phyloP scores from a whole-genome alignment of 176 grass and related monocot species.

The Triticum timopheevii region DNA sequence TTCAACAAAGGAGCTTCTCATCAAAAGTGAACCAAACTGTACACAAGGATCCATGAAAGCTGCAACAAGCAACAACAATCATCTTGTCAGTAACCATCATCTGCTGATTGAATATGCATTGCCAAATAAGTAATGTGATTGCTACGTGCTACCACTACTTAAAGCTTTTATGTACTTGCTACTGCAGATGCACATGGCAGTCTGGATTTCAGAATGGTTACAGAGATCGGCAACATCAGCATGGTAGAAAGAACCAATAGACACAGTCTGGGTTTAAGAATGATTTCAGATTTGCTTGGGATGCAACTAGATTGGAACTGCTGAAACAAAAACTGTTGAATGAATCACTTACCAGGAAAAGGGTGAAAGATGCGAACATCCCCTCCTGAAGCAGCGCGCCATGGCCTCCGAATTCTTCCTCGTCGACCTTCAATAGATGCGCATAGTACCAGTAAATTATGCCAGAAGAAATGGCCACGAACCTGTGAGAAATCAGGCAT shows the following conservation, averaged over 20 bases:
- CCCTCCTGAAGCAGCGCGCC: constrained; percentile 87
- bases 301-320: not conserved
- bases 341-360: constrained; percentile 76
- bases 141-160: too few relatives aligned
- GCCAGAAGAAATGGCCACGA: constrained; percentile 73
- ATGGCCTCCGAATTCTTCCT: constrained; percentile 94
- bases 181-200: not conserved
- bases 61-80: constrained; percentile 44
- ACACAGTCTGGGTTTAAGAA: not conserved
- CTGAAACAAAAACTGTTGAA: not conserved
- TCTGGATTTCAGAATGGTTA: not conserved
- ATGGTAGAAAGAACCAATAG: not conserved
- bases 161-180: not conserved
- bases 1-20: constrained; percentile 26
- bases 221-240: not conserved
- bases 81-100: not conserved
- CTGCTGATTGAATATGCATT: not conserved
- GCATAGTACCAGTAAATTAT: constrained; percentile 85
- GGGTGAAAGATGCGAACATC: constrained; percentile 88
- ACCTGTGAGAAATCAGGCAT: constrained; percentile 37
- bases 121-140: not conserved
- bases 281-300: not conserved
- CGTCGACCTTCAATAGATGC: constrained; percentile 78
- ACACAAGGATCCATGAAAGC: constrained; percentile 87
- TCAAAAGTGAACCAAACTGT: constrained; percentile 95